Percentiles rank a stretch among this genome's conserved stretches.
phyloP scores from a whole-genome alignment of 2,329 filamentous ascomycete species.

The Ilyonectria robusta region DNA sequence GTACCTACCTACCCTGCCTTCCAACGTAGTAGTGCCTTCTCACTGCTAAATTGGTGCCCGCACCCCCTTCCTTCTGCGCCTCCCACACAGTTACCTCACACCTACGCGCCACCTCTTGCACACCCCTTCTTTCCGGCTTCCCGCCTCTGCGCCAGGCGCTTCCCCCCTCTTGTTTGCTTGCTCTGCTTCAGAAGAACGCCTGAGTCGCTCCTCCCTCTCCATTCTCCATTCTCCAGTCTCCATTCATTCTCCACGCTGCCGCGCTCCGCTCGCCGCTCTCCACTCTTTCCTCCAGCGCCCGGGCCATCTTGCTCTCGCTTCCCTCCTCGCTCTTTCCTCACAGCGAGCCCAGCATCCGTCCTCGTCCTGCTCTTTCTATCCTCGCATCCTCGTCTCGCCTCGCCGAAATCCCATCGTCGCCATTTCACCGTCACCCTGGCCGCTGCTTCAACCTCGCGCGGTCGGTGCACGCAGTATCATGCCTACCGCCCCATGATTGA shows the following conservation, averaged over 20 bases:
- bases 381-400: conserved; percentile 32
- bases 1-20: neutral
- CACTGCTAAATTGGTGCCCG: neutral
- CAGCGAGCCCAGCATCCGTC: conserved; percentile 26
- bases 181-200: neutral
- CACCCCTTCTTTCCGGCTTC: neutral
- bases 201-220: neutral
- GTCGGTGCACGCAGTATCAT: conserved; percentile 53
- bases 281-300: conserved; percentile 12
- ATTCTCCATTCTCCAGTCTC: conserved; percentile 1
- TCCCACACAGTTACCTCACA: neutral
- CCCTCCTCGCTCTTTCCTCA: conserved; percentile 40
- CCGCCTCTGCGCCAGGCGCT: neutral
- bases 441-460: conserved; percentile 45
- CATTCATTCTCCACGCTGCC: neutral
- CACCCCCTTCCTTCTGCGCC: neutral
- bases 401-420: conserved; percentile 24
- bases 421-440: conserved; percentile 35
- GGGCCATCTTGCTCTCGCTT: conserved; percentile 38
- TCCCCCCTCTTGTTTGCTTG: neutral
- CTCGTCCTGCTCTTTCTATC: conserved; percentile 35
- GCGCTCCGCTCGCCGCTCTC: neutral
- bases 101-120: conserved; percentile 7
- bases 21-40: neutral
- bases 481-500: conserved; percentile 51